Evolutionary conservation across 179 eudicot species (phyloP).

Genomic region (Gypsophila paniculata): DNA sequence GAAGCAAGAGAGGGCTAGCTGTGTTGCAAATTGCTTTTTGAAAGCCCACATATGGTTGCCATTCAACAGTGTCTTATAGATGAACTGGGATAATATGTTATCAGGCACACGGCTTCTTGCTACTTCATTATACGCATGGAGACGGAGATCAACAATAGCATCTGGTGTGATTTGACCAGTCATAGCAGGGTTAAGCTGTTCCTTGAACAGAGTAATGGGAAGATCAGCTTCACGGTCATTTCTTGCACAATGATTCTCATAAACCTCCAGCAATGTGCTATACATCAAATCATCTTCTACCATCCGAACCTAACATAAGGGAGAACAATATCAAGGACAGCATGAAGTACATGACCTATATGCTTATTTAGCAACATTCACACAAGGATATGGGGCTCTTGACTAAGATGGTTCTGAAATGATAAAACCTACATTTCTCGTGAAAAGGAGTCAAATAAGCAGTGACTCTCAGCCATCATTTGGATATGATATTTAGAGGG

Average conservation of each 20-base stretch:
- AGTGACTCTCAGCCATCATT: background rate
- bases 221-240: slow-evolving; percentile 87
- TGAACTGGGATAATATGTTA: slow-evolving; percentile 82
- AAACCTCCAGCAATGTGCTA: slow-evolving; percentile 94
- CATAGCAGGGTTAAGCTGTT: slow-evolving; percentile 92
- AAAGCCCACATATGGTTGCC: slow-evolving; percentile 99
- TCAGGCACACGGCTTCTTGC: slow-evolving; percentile 66
- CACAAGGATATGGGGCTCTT: background rate
- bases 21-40: slow-evolving; percentile 93
- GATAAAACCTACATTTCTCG: slow-evolving; percentile 6
- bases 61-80: slow-evolving; percentile 84
- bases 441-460: background rate
- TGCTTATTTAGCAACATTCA: background rate
- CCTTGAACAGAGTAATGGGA: slow-evolving; percentile 86
- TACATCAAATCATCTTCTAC: slow-evolving; percentile 98
- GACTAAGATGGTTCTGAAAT: background rate
- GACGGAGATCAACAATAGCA: slow-evolving; percentile 88
- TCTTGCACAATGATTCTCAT: slow-evolving; percentile 97
- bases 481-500: background rate
- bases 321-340: slow-evolving; percentile 17
- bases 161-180: slow-evolving; percentile 83
- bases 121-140: slow-evolving; percentile 81
- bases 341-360: too few species aligned
- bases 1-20: slow-evolving; percentile 91
- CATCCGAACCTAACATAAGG: slow-evolving; percentile 74